Evolutionary conservation across 768 basidiomycete genomes (phyloP).

Genomic region (Galerina sulciceps): DNA sequence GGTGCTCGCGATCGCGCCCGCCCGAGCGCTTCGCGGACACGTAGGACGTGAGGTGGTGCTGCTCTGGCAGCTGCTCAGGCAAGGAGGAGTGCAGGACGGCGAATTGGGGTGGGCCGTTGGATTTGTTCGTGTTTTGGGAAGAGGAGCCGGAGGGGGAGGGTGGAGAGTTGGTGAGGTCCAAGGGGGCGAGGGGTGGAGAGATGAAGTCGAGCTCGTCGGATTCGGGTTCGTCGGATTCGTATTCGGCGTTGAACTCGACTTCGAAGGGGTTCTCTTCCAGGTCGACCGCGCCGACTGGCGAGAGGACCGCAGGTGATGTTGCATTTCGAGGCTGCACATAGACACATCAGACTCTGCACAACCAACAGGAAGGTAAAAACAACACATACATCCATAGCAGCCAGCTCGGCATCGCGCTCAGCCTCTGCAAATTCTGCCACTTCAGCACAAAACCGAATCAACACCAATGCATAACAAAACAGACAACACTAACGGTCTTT

Average conservation of each 20-base stretch:
- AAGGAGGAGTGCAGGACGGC: constrained; percentile 91
- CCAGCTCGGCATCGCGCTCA: constrained; percentile 81
- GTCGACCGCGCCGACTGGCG: constrained; percentile 58
- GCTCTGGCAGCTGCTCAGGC: constrained; percentile 60
- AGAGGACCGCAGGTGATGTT: constrained; percentile 68
- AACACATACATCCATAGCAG: constrained; percentile 77
- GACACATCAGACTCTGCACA: constrained; percentile 4
- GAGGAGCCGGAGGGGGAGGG: neutral
- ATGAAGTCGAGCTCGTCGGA: constrained; percentile 42
- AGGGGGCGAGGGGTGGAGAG: constrained; percentile 17
- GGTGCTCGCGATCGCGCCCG: neutral
- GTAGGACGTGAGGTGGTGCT: constrained; percentile 74
- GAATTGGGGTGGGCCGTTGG: constrained; percentile 27
- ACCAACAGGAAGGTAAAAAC: neutral
- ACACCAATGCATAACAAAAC: neutral
- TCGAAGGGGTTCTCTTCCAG: constrained; percentile 83
- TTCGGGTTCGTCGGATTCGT: constrained; percentile 64
- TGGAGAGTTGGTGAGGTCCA: constrained; percentile 6
- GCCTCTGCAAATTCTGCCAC: constrained; percentile 83
- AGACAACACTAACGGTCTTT: constrained; percentile 71
- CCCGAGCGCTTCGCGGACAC: constrained; percentile 56
- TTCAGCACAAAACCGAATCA: constrained; percentile 27
- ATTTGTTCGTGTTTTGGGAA: neutral
- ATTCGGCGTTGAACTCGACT: constrained; percentile 67
- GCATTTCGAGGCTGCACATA: constrained; percentile 65